phyloP scores from a whole-genome alignment of 192 early-diverging fungal genomes.

The Allomyces macrogynus region DNA sequence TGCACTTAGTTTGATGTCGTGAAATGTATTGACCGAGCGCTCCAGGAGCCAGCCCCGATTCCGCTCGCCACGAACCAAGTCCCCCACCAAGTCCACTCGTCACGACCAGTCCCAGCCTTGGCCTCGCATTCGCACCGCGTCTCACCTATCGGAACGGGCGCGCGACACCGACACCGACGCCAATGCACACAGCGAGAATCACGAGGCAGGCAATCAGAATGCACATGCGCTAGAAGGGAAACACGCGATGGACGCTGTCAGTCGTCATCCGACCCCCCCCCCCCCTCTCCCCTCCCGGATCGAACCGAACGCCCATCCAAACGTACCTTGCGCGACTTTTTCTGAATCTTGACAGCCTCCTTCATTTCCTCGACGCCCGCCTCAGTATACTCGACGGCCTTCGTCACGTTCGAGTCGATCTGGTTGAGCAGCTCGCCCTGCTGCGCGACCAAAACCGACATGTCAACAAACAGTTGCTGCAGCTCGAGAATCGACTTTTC shows the following conservation, averaged over 20 bases:
- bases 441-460: slow-evolving; percentile 57
- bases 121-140: too few species aligned
- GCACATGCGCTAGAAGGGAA: slow-evolving; percentile 1
- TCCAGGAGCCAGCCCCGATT: too few species aligned
- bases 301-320: too few species aligned
- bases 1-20: too few species aligned
- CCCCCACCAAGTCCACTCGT: too few species aligned
- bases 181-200: background rate
- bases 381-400: background rate
- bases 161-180: background rate
- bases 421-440: slow-evolving; percentile 53
- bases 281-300: too few species aligned
- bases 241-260: too few species aligned
- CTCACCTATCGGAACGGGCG: too few species aligned
- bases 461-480: slow-evolving; percentile 72
- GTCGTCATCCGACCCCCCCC: too few species aligned
- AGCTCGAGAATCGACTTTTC: slow-evolving; percentile 73
- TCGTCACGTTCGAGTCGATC: slow-evolving; percentile 23
- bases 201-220: background rate
- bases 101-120: too few species aligned
- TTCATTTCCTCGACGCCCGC: background rate
- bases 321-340: background rate
- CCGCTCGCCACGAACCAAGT: too few species aligned
- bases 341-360: background rate
- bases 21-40: too few species aligned